These are phyloP conservation scores for Brassica balearica DNA, from an alignment of 441 rosid species.

Conservation along the genomic window DNA sequence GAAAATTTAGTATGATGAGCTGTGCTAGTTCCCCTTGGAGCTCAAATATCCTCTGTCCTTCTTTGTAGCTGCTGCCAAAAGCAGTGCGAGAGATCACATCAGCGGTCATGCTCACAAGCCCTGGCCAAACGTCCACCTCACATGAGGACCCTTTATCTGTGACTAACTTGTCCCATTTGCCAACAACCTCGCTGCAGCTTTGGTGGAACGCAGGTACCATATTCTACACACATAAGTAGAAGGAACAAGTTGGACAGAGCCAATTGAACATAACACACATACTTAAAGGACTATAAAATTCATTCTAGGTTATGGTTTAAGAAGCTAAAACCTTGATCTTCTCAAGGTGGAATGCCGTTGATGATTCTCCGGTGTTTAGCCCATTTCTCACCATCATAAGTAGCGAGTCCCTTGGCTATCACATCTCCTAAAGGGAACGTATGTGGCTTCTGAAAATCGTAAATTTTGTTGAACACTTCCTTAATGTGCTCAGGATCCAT, in stretches of 20 bases:
- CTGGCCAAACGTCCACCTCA: slow-evolving; percentile 57
- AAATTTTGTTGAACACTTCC: slow-evolving; percentile 41
- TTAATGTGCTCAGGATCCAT: slow-evolving; percentile 48
- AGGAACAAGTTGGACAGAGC: not conserved
- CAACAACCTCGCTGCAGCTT: slow-evolving; percentile 43
- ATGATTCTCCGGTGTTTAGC: slow-evolving; percentile 47
- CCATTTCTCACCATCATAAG: slow-evolving; percentile 47
- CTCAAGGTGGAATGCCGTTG: slow-evolving; percentile 50
- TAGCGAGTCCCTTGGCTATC: slow-evolving; percentile 34
- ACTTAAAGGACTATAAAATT: not conserved
- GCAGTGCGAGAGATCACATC: slow-evolving; percentile 60
- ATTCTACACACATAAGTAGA: slow-evolving; percentile 26
- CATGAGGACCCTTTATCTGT: slow-evolving; percentile 31
- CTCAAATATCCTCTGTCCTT: slow-evolving; percentile 53
- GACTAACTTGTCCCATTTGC: slow-evolving; percentile 45
- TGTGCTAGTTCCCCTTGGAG: slow-evolving; percentile 45
- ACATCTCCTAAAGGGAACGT: slow-evolving; percentile 16
- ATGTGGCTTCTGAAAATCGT: slow-evolving; percentile 37
- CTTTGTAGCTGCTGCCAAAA: slow-evolving; percentile 60
- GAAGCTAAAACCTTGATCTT: slow-evolving; percentile 43
- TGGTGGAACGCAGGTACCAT: slow-evolving; percentile 53
- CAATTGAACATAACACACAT: not conserved
- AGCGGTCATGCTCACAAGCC: slow-evolving; percentile 47
- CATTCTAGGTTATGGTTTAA: not conserved
- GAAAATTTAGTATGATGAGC: slow-evolving; percentile 10